These are phyloP conservation scores for Hypoxylon sp. DNA, from an alignment of 2,329 filamentous ascomycete species.

Conservation along the genomic window DNA sequence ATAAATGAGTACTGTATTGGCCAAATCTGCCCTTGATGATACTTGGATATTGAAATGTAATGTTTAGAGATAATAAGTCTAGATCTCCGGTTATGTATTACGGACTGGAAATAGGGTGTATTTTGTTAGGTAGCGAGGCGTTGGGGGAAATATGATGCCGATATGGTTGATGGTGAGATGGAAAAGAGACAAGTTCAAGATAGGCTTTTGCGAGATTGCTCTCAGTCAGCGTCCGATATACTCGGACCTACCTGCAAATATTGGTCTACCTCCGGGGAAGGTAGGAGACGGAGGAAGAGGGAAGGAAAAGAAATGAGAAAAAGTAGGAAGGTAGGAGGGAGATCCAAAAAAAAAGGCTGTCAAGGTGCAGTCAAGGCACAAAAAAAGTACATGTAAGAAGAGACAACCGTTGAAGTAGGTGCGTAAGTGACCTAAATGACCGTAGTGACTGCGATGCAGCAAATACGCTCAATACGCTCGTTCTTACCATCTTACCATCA, in stretches of 20 bases:
- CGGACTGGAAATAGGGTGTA: conserved; percentile 12
- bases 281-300: conserved; percentile 13
- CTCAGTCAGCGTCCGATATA: conserved; percentile 27
- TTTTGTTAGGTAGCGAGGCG: conserved; percentile 17
- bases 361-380: conserved; percentile 22
- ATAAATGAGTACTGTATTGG: conserved; percentile 18
- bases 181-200: conserved; percentile 17
- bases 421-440: conserved; percentile 7
- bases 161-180: conserved; percentile 21
- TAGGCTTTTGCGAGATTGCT: conserved; percentile 8
- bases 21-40: conserved; percentile 33
- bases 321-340: conserved; percentile 31
- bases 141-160: conserved; percentile 16
- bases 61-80: conserved; percentile 16
- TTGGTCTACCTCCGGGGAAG: conserved; percentile 22
- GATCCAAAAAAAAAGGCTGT: conserved; percentile 31
- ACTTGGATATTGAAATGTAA: conserved; percentile 35
- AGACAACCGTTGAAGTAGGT: conserved; percentile 15
- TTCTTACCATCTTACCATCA: conserved; percentile 25
- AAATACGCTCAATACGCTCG: conserved; percentile 28
- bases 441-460: conserved; percentile 33
- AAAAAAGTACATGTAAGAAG: conserved; percentile 18
- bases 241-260: conserved; percentile 30
- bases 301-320: conserved; percentile 9
- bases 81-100: conserved; percentile 18